Conservation (phyloP, 371 early-diverging fungal genomes). For the Mucor racemosus region DNA sequence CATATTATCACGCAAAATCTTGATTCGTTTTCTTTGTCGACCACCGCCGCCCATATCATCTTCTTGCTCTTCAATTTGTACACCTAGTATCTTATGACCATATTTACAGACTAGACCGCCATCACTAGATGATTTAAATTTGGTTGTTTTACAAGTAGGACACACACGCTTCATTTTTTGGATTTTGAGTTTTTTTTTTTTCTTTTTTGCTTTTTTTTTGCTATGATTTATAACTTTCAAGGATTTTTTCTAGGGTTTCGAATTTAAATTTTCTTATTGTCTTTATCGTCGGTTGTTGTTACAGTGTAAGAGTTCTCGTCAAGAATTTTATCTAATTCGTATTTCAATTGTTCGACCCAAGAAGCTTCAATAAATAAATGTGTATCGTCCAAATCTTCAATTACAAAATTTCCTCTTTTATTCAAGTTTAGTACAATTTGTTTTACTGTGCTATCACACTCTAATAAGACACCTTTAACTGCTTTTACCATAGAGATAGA, state of each 20-base stretch:
- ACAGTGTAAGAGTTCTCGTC: conserved; percentile 80
- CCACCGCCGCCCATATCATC: background rate
- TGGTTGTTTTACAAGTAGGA: conserved; percentile 30
- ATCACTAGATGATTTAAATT: conserved; percentile 20
- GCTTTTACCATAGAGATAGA: conserved; percentile 50
- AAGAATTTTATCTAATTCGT: conserved; percentile 74
- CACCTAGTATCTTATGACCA: conserved; percentile 36
- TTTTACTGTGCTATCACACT: conserved; percentile 83
- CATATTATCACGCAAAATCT: background rate
- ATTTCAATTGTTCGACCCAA: conserved; percentile 65
- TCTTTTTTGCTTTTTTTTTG: conserved; percentile 12
- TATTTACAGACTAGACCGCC: conserved; percentile 36
- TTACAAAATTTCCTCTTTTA: conserved; percentile 75
- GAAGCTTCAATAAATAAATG: conserved; percentile 82
- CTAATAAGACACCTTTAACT: conserved; percentile 52
- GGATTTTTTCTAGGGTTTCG: background rate
- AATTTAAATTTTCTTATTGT: conserved; percentile 30
- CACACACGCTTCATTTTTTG: conserved; percentile 24
- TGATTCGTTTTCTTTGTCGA: background rate
- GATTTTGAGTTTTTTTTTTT: background rate
- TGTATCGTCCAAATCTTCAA: conserved; percentile 87
- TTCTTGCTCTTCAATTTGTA: conserved; percentile 29
- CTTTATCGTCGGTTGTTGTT: conserved; percentile 46
- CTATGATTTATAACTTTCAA: background rate
- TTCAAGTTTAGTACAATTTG: conserved; percentile 81